Evolutionary conservation across 306 rosid species (phyloP).

Genomic region (Acacia confusa): DNA sequence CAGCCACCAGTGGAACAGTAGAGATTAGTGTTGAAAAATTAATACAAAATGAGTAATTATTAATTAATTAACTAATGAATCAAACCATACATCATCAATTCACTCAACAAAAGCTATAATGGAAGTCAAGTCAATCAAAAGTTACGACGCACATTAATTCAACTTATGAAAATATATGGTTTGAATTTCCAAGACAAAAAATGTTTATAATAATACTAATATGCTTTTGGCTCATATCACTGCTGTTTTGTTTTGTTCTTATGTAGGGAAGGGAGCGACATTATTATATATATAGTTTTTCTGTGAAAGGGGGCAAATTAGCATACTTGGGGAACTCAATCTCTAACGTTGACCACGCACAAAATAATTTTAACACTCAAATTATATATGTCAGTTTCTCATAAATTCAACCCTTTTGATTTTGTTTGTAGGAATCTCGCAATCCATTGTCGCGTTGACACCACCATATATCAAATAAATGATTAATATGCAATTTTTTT

Average conservation of each 20-base stretch:
- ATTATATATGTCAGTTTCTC: background rate
- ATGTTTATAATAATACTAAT: background rate
- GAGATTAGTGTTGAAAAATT: slow-evolving; percentile 9
- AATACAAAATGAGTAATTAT: background rate
- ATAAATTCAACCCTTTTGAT: background rate
- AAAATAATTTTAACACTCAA: background rate
- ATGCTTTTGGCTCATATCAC: background rate
- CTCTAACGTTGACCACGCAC: background rate
- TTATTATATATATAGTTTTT: background rate
- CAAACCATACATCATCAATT: background rate
- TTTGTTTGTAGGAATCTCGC: slow-evolving; percentile 25
- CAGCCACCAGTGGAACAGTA: slow-evolving; percentile 47
- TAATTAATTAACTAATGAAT: background rate
- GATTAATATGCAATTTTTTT: too few relatives aligned
- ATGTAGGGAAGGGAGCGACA: background rate
- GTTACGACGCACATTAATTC: background rate
- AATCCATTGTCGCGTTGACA: slow-evolving; percentile 29
- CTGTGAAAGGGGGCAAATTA: background rate
- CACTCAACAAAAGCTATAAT: slow-evolving; percentile 11
- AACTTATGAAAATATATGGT: background rate
- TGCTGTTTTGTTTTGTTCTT: background rate
- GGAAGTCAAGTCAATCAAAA: slow-evolving; percentile 52
- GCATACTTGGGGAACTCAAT: background rate
- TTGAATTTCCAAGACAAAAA: background rate
- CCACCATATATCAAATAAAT: background rate